Evolutionary conservation across 2,329 filamentous ascomycete species (phyloP).

Genomic region (Herpotrichia juniperi): DNA sequence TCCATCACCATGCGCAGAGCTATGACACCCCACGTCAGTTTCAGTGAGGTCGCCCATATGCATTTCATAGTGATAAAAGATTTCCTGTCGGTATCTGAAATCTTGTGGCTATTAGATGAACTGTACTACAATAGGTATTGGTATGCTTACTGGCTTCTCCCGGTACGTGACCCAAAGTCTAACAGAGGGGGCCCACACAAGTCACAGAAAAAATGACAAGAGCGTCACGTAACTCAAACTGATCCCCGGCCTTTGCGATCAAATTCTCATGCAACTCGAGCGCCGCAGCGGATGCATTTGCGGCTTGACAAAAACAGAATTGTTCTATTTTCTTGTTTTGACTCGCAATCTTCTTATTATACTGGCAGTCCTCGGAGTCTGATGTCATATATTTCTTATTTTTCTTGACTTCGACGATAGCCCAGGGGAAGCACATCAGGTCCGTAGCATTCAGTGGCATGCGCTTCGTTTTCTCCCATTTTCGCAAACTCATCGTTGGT

Average conservation of each 20-base stretch:
- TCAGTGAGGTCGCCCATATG: slow-evolving; percentile 21
- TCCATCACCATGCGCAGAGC: slow-evolving; percentile 14
- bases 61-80: slow-evolving; percentile 13
- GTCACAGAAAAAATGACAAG: slow-evolving; percentile 19
- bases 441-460: slow-evolving; percentile 4
- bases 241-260: neutral
- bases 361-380: too few species aligned
- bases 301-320: slow-evolving; percentile 23
- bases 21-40: slow-evolving; percentile 20
- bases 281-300: slow-evolving; percentile 19
- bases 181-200: slow-evolving; percentile 19
- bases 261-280: slow-evolving; percentile 14
- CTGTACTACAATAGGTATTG: neutral
- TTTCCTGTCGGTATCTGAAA: neutral
- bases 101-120: neutral
- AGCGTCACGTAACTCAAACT: slow-evolving; percentile 1
- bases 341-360: neutral
- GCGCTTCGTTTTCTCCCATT: slow-evolving; percentile 1
- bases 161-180: slow-evolving; percentile 19
- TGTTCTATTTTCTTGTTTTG: neutral
- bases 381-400: slow-evolving; percentile 3
- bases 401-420: slow-evolving; percentile 17
- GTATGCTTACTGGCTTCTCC: slow-evolving; percentile 8
- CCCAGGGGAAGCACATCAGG: slow-evolving; percentile 21
- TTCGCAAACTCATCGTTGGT: slow-evolving; percentile 7